phyloP scores from a whole-genome alignment of 371 early-diverging fungal species.

The Circinella umbellata region DNA sequence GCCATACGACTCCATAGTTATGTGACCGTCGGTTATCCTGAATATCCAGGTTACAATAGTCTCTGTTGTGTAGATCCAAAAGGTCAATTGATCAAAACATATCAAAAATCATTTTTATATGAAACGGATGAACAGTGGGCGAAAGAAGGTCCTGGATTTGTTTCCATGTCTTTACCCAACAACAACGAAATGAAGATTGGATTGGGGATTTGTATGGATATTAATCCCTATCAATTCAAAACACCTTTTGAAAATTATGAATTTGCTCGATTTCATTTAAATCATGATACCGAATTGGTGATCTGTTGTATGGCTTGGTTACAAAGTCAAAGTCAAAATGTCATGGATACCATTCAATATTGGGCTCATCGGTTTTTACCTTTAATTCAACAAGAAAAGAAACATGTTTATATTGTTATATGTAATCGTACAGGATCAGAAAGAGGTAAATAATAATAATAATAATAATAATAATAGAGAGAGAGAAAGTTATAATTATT shows the following conservation, averaged over 20 bases:
- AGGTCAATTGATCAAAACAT: slow-evolving; percentile 56
- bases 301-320: slow-evolving; percentile 80
- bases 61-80: slow-evolving; percentile 58
- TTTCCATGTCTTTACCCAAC: slow-evolving; percentile 33
- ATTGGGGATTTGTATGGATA: slow-evolving; percentile 84
- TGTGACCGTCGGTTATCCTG: slow-evolving; percentile 76
- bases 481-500: too few relatives aligned
- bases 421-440: slow-evolving; percentile 75
- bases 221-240: slow-evolving; percentile 77
- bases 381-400: slow-evolving; percentile 16
- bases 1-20: slow-evolving; percentile 57
- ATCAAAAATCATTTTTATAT: slow-evolving; percentile 77
- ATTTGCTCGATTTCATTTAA: slow-evolving; percentile 68
- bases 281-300: slow-evolving; percentile 52
- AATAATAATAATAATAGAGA: too few relatives aligned
- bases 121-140: slow-evolving; percentile 81
- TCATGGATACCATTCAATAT: slow-evolving; percentile 53
- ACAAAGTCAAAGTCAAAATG: slow-evolving; percentile 10
- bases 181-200: slow-evolving; percentile 64
- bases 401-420: slow-evolving; percentile 47
- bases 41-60: slow-evolving; percentile 62
- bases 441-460: slow-evolving; percentile 31
- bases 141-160: slow-evolving; percentile 69
- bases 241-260: slow-evolving; percentile 68
- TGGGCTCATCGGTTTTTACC: slow-evolving; percentile 68